phyloP scores from a whole-genome alignment of 2,329 filamentous ascomycete genomes.

The Hymenoscyphus fructigenus region DNA sequence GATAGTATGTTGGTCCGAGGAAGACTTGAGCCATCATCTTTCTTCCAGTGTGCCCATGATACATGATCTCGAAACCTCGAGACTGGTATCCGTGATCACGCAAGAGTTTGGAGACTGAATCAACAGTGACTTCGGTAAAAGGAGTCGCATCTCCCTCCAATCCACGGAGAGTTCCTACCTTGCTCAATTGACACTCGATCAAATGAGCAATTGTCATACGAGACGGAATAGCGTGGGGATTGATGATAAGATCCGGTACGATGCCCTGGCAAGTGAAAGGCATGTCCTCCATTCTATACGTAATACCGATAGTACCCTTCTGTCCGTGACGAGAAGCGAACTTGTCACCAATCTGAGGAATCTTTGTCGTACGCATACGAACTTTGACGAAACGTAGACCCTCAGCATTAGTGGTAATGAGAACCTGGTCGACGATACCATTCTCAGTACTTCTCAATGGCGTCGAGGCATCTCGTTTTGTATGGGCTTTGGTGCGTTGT shows the following conservation, averaged over 20 bases:
- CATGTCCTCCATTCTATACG: conserved; percentile 97
- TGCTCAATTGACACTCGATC: conserved; percentile 97
- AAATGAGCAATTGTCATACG: conserved; percentile 99
- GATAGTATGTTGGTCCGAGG: conserved; percentile 97
- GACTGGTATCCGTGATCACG: conserved; percentile 92
- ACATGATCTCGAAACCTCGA: conserved; percentile 97
- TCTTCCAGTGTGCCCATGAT: conserved; percentile 93
- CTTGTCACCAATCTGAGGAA: conserved; percentile 98
- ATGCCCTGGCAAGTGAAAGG: conserved; percentile 92
- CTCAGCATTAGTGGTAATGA: conserved; percentile 92
- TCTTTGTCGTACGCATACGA: conserved; percentile 93
- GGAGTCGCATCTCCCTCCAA: conserved; percentile 97
- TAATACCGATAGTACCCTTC: conserved; percentile 98
- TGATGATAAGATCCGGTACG: conserved; percentile 95
- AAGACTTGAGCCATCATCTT: conserved; percentile 95
- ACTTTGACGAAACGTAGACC: conserved; percentile 97
- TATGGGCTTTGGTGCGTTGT: conserved; percentile 83
- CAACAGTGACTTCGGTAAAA: conserved; percentile 96
- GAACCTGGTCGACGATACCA: conserved; percentile 91
- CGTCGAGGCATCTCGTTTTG: conserved; percentile 93
- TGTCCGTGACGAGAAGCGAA: conserved; percentile 99
- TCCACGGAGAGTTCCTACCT: conserved; percentile 89
- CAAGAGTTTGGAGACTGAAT: conserved; percentile 83
- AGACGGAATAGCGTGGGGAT: conserved; percentile 98
- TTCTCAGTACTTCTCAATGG: conserved; percentile 93